A percentile compares a stretch with the other conserved stretches of the same genome.
These are phyloP conservation scores for Symbiodinium pilosum DNA, from an alignment of 73 alveolate genomes.

Conservation along the genomic window DNA sequence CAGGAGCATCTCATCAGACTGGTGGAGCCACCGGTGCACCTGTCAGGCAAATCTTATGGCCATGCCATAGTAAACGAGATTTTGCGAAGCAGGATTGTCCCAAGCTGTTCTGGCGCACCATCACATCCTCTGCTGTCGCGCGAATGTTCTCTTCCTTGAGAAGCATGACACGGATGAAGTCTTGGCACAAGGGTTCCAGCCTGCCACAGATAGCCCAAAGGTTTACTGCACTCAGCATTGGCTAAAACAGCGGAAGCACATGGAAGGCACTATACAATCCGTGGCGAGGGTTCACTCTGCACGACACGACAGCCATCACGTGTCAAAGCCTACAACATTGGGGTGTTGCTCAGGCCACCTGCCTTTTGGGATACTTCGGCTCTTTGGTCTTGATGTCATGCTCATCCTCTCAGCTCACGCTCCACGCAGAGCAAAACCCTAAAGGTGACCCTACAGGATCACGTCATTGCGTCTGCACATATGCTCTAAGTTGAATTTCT, in stretches of 20 bases:
- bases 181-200: conserved; percentile 79
- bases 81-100: neutral
- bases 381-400: conserved; percentile 31
- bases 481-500: too few species aligned
- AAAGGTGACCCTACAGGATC: neutral
- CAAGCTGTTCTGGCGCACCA: neutral
- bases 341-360: neutral
- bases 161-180: conserved; percentile 49
- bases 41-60: neutral
- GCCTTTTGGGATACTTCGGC: conserved; percentile 64
- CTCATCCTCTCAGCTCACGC: conserved; percentile 24
- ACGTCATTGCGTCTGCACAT: too few species aligned
- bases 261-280: too few species aligned
- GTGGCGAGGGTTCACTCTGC: too few species aligned
- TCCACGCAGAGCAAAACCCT: neutral
- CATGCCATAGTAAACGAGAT: neutral
- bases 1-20: neutral
- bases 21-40: neutral
- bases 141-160: conserved; percentile 24
- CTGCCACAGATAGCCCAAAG: too few species aligned
- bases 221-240: too few species aligned
- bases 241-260: neutral
- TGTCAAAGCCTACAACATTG: too few species aligned
- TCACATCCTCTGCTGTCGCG: conserved; percentile 51
- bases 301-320: too few species aligned